These are phyloP conservation scores for Bauhinia variegata DNA, from an alignment of 306 rosid genomes.

Conservation along the genomic window DNA sequence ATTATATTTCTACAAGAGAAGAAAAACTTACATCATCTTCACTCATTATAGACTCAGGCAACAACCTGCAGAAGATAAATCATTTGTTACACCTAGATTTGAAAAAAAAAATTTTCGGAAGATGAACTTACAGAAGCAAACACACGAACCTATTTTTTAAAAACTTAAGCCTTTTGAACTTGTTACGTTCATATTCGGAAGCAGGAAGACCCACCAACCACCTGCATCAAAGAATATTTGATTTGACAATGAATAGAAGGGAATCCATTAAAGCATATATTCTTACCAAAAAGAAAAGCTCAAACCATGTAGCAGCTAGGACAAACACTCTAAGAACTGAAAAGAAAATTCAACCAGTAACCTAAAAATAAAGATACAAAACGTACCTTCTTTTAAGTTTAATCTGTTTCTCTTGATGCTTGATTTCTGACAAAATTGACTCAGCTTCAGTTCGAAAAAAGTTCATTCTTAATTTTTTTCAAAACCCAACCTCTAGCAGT, in stretches of 20 bases:
- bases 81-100: constrained; percentile 6
- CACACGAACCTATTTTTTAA: constrained; percentile 41
- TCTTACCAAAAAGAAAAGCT: background rate
- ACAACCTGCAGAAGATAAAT: constrained; percentile 30
- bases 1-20: too few relatives aligned
- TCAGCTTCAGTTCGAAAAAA: constrained; percentile 47
- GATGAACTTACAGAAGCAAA: background rate
- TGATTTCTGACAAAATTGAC: constrained; percentile 42
- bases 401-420: constrained; percentile 50
- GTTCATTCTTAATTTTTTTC: constrained; percentile 25
- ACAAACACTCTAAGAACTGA: background rate
- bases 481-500: background rate
- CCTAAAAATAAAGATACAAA: constrained; percentile 30
- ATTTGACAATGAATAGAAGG: too few relatives aligned
- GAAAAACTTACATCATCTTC: constrained; percentile 74
- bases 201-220: constrained; percentile 70
- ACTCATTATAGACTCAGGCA: constrained; percentile 71
- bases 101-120: background rate
- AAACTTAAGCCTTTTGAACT: constrained; percentile 41
- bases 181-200: constrained; percentile 39
- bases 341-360: background rate
- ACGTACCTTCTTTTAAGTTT: constrained; percentile 64
- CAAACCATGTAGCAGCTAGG: too few relatives aligned
- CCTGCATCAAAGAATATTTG: constrained; percentile 42
- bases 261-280: background rate